Evolutionary conservation across 352 stramenopile genomes (phyloP), one percentile per base, ranked within the genome.

Genomic region (Phytopythium vexans): DNA sequence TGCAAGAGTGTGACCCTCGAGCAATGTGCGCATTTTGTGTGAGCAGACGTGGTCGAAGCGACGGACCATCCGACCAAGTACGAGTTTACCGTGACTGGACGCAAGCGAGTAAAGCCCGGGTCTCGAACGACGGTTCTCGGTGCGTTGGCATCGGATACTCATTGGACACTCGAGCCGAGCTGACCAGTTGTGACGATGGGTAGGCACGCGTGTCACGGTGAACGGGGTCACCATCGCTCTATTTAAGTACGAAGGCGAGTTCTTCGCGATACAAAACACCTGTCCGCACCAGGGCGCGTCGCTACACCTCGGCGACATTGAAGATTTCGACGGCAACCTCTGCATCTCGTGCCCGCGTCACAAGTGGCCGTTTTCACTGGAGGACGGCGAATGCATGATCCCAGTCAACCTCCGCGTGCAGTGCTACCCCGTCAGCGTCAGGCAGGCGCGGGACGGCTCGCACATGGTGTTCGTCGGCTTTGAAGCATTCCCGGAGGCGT

Each of bases 261-360:
- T 92, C 21, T 91, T 86, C 51, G 82, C 82, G 32, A 84, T 95
- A 49, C 73, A 92, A 56, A 73, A 95, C 41, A 63, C 70, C 5
- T 95, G 85, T 50, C 85, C 85, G 9, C 85, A 95, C 46, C 81
- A 91, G 52, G 82, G 77, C 12, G 85, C 79, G 14, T 74, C 82
- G n/a, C 66, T 95, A 8, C 77, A 92, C 47, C 51, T 92, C n/a
- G 85, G 85, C 7, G 85, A 95, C 55, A 95, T 95, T 31, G 85
- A 95, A 72, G 82, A 93, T 34, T 81, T 89, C 27, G 78, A 88
- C 58, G 82, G 79, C 40, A 70, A 54, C 31, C 49, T 82, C 0
- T 95, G 82, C 46, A 60, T 95, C 35, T 77, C 82, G 35, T 94
- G 85, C 36, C 85, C 85, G 31, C 80, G 75, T 12, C 85, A 94